Conservation (phyloP, 495 filamentous ascomycete species). For the Penicillium paxilli region DNA sequence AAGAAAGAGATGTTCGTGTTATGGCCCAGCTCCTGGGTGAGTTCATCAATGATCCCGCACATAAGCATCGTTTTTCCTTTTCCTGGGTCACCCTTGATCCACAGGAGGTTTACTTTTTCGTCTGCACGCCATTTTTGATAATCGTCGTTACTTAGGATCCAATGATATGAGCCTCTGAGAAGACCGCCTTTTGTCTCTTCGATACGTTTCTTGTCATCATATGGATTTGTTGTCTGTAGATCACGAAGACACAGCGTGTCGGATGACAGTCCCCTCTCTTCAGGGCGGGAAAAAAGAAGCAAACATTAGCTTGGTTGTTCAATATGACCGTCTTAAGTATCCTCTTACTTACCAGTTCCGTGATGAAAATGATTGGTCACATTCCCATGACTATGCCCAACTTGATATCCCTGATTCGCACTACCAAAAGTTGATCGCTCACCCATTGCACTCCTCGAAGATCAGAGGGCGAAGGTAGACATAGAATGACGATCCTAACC, state of each 20-base stretch:
- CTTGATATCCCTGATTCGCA: not conserved
- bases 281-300: too few species aligned
- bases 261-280: not conserved
- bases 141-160: conserved; percentile 36
- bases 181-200: conserved; percentile 27
- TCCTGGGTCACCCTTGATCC: conserved; percentile 25
- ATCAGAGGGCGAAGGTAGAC: too few species aligned
- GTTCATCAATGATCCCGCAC: conserved; percentile 38
- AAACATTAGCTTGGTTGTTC: too few species aligned
- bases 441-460: not conserved
- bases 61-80: conserved; percentile 41
- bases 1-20: conserved; percentile 36
- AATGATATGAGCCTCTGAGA: conserved; percentile 37
- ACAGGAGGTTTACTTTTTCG: conserved; percentile 9
- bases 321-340: not conserved
- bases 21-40: conserved; percentile 8
- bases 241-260: not conserved
- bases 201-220: conserved; percentile 3
- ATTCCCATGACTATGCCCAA: not conserved
- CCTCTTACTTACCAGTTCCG: not conserved
- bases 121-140: conserved; percentile 23
- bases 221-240: conserved; percentile 1
- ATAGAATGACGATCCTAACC: too few species aligned
- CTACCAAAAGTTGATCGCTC: not conserved
- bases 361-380: not conserved